Evolutionary conservation across 2,329 filamentous ascomycete genomes (phyloP).

Genomic region (Colletotrichum tropicicola): DNA sequence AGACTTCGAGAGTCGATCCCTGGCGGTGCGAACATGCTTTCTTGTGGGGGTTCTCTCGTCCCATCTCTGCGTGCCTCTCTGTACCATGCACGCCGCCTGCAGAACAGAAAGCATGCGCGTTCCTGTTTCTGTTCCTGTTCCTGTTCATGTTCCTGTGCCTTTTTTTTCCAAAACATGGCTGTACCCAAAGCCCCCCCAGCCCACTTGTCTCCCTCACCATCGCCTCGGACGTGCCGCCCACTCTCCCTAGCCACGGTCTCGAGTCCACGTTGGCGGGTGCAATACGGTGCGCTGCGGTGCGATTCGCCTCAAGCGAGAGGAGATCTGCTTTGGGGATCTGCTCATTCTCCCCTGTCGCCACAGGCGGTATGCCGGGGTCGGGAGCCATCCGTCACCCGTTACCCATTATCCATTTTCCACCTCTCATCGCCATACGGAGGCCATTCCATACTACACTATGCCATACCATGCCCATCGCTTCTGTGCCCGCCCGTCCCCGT

Average conservation of each 20-base stretch:
- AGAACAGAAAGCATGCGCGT: conserved; percentile 10
- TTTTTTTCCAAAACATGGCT: conserved; percentile 12
- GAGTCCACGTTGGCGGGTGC: no score
- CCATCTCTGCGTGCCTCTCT: conserved; percentile 7
- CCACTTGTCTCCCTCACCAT: conserved; percentile 11
- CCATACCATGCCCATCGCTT: conserved; percentile 11
- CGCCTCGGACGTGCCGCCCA: neutral
- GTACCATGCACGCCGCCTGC: neutral
- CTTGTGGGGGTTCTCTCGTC: conserved; percentile 13
- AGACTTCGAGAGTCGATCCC: neutral
- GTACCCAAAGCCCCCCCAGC: neutral
- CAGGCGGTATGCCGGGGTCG: conserved; percentile 12
- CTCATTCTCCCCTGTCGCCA: conserved; percentile 17
- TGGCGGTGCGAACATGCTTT: conserved; percentile 10
- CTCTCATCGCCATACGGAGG: neutral
- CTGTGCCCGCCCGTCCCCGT: conserved; percentile 16
- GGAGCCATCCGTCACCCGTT: conserved; percentile 19
- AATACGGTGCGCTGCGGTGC: neutral
- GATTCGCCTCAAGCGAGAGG: conserved; percentile 8
- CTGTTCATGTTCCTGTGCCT: conserved; percentile 10
- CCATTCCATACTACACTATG: neutral
- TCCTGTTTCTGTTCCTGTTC: conserved; percentile 12
- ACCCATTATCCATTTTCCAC: conserved; percentile 9
- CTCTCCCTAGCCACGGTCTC: neutral
- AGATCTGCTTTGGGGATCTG: conserved; percentile 13